Evolutionary conservation across 192 early-diverging fungal genomes (phyloP), one percentile per base, ranked within the genome.

Genomic region (Coemansia sp.): DNA sequence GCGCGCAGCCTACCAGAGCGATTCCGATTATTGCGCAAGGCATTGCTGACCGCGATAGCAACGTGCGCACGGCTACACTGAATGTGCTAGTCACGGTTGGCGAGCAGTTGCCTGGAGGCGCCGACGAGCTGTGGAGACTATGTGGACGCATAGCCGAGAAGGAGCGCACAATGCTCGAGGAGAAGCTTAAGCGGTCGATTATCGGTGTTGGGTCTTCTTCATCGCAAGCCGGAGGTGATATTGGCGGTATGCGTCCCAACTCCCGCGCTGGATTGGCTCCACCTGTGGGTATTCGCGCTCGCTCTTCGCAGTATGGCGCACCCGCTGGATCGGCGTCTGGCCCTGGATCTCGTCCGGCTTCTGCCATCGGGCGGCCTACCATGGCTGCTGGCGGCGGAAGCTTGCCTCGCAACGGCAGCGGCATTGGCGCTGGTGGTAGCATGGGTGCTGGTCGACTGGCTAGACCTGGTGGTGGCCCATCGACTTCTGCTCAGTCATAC

Each of bases 21-120:
- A 67, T 96, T 7, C 92, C 92, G 0, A 36, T 90, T 1, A 87
- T 95, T 73, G 91, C 87, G 0, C 70, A 78, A 12, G 88, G 91
- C 47, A 87, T 96, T 37, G 84, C 84, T 7, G 94, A 96, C 68
- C 81, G 91, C 6, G 94, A 96, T 66, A 88, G 92, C 34, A 76
- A 71, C 50, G 93, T 94, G 38, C 87, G 94, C 6, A 89, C 92
- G 42, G 93, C 90, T 6, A 88, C 91, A 0, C 69, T 96, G 45
- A 85, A 77, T 56, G 88, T 83, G 6, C 72, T 96, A 37, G 88
- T 89, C 10, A 84, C 94, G 28, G 88, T 91, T 0, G 93, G 91
- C 64, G 79, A 86, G 64, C 74, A 89, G 43, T 75, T 94, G 8
- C 79, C 70, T 23, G 79, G 75, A 10, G 79, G 79, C 20, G 92